These are phyloP conservation scores for Globisporangium orthogonon DNA, from an alignment of 352 stramenopile species.

Conservation along the genomic window DNA sequence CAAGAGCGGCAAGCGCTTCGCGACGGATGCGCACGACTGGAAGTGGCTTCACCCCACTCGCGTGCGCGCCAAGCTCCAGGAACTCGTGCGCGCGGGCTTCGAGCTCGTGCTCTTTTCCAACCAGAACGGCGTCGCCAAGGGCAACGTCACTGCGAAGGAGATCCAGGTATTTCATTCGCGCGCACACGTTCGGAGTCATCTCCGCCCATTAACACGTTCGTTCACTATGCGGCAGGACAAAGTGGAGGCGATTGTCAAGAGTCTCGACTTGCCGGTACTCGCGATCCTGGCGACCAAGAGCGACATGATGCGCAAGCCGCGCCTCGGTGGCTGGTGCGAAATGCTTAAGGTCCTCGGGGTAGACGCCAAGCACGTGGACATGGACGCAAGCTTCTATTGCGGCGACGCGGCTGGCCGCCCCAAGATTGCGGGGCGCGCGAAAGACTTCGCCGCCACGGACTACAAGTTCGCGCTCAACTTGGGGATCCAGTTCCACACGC, in stretches of 20 bases:
- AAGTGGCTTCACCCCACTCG: constrained; percentile 61
- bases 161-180: constrained; percentile 35
- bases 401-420: constrained; percentile 75
- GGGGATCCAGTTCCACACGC: constrained; percentile 73
- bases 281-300: constrained; percentile 65
- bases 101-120: constrained; percentile 76
- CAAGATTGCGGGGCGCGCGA: constrained; percentile 53
- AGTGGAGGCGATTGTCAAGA: constrained; percentile 49
- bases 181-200: background rate
- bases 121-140: constrained; percentile 79
- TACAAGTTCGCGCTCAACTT: constrained; percentile 89
- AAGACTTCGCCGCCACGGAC: constrained; percentile 83
- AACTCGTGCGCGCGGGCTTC: constrained; percentile 41
- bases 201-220: background rate
- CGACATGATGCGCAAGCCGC: constrained; percentile 78
- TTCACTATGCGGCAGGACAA: constrained; percentile 32
- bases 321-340: constrained; percentile 54
- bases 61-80: constrained; percentile 41
- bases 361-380: constrained; percentile 27
- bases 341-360: constrained; percentile 30
- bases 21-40: constrained; percentile 62
- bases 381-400: constrained; percentile 68
- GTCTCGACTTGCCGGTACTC: constrained; percentile 62
- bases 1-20: constrained; percentile 81
- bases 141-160: constrained; percentile 47